Base-by-base conservation (phyloP, 768 basidiomycete species). In the Tylopilus sp. region DNA sequence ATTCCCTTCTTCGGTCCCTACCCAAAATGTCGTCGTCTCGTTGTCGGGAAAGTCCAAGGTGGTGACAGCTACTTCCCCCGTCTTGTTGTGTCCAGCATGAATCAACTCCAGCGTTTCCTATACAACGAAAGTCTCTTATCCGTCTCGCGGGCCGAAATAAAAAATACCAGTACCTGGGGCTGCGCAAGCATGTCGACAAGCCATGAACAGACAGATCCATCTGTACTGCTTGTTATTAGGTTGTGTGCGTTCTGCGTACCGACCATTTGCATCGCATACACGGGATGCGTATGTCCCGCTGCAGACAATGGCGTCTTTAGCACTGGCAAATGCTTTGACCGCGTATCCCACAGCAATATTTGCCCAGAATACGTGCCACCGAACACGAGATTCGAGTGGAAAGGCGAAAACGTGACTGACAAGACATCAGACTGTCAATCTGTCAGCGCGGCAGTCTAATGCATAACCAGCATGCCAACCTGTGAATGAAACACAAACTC, bases 351-450 rank as follows among this genome's bases (percentile, higher is more conserved):
- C 0, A 98, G 80, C 25, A 99, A 75, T 56, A 99, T 95, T 72
- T 98, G 97, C 17, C 97, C 97, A 26, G 97, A 98, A 68, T 98
- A 98, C n/a, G 97, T 98, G 22, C 97, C 97, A 48, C 97, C 97
- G 57, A 98, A 97, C 34, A 99, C 81, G 17, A 98, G 83, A 63
- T 97, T 98, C 2, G 97, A 90, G 70, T 99, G 96, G 72, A 97
- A 98, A 0, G 97, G 95, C 0, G 97, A 98, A 70, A 98, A 98
- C 9, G 88, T 86, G 8, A 98, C 92, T 1, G 96, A 97, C 19
- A 99, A 83, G 31, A 98, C 94, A 64, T 99, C 97, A 43, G 97
- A 98, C 97, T 98, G 68, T 45, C 42, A 47, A 52, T 13, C 22
- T 26, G 28, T 63, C 33, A 56, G 45, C 10, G 44, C 40, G 45